phyloP scores from a whole-genome alignment of 257 asterid species.

The Lavandula angustifolia region DNA sequence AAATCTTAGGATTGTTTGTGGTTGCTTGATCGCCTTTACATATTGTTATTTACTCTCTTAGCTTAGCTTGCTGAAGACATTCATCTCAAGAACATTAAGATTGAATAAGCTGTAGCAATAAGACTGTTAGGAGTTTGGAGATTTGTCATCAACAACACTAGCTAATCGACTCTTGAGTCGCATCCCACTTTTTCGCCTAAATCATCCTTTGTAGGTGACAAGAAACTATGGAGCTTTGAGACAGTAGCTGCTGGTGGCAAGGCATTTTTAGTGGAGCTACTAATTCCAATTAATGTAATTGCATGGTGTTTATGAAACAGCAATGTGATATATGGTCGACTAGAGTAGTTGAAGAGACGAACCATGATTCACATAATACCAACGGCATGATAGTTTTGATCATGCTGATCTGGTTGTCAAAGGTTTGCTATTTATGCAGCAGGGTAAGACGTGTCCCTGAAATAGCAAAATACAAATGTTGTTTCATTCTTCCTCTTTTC shows the following conservation, averaged over 20 bases:
- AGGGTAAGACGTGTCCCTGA: too few species aligned
- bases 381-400: background rate
- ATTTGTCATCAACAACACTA: background rate
- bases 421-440: background rate
- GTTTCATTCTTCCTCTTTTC: too few species aligned
- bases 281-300: background rate
- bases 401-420: background rate
- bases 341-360: too few species aligned
- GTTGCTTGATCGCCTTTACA: background rate
- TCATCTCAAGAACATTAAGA: background rate
- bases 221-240: conserved; percentile 87
- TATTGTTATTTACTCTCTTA: conserved; percentile 1
- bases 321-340: background rate
- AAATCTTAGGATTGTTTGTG: background rate
- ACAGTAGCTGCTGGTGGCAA: conserved; percentile 39
- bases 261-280: conserved; percentile 3
- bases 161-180: background rate
- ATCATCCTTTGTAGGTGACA: conserved; percentile 60
- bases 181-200: background rate
- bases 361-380: too few species aligned
- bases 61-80: background rate
- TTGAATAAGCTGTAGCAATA: conserved; percentile 1
- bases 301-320: background rate
- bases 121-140: background rate
- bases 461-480: too few species aligned